Conservation (phyloP, 129 eudicot species). For the Helichrysum umbraculigerum region DNA sequence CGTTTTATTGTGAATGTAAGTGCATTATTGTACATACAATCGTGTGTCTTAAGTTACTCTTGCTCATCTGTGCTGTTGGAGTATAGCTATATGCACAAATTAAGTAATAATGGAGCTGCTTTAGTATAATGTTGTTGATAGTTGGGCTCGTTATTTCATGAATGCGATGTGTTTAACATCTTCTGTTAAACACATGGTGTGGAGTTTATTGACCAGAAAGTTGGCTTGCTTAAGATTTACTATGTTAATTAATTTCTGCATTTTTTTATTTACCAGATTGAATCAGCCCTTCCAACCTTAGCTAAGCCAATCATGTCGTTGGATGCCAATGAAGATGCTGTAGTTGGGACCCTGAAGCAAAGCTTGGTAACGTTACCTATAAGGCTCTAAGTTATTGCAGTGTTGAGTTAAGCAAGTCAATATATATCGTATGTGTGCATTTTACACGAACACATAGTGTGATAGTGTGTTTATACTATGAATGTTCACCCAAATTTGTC, state of each 20-base stretch:
- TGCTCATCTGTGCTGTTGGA: constrained; percentile 10
- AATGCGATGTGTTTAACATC: not conserved
- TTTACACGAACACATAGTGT: not conserved
- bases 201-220: not conserved
- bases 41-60: constrained; percentile 7
- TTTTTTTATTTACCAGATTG: constrained; percentile 60
- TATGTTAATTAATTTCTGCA: constrained; percentile 6
- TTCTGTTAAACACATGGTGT: not conserved
- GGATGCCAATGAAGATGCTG: constrained; percentile 98
- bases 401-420: not conserved
- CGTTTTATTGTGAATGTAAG: not conserved
- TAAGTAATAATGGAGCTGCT: not conserved
- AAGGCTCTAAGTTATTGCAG: not conserved
- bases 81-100: constrained; percentile 8
- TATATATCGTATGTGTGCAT: not conserved
- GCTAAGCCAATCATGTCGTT: constrained; percentile 93
- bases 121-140: not conserved
- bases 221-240: not conserved
- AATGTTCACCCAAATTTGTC: not conserved
- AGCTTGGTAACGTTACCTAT: constrained; percentile 70
- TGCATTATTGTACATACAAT: not conserved
- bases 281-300: constrained; percentile 85
- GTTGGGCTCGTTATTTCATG: not conserved
- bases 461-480: not conserved
- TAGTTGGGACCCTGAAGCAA: constrained; percentile 90